Percentiles rank a stretch among this genome's conserved stretches.
phyloP scores from a whole-genome alignment of 345 rosid species.

The Noccaea bulbosa region DNA sequence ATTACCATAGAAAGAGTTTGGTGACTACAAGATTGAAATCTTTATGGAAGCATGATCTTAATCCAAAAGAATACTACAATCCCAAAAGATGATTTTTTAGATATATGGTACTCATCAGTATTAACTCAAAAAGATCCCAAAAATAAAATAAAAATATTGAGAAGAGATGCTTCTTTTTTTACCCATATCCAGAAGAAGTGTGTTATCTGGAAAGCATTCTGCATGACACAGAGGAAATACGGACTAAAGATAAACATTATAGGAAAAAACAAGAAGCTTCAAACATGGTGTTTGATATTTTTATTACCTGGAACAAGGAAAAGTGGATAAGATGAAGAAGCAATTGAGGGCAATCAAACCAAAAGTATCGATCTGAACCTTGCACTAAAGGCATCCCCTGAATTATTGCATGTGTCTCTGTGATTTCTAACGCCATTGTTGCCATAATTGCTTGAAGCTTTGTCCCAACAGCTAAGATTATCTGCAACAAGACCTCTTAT shows the following conservation, averaged over 20 bases:
- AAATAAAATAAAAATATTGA: background rate
- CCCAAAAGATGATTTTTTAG: background rate
- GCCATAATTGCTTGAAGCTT: constrained; percentile 83
- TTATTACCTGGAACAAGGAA: constrained; percentile 77
- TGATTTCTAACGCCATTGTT: constrained; percentile 82
- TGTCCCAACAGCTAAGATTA: constrained; percentile 88
- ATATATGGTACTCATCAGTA: background rate
- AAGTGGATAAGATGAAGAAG: constrained; percentile 91
- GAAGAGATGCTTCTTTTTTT: constrained; percentile 22
- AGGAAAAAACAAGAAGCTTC: background rate
- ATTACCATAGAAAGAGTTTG: constrained; percentile 72
- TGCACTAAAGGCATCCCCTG: constrained; percentile 94
- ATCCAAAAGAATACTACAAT: constrained; percentile 77
- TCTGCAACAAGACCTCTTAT: constrained; percentile 48
- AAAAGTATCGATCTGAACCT: constrained; percentile 84
- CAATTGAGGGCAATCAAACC: constrained; percentile 81
- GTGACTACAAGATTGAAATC: constrained; percentile 53
- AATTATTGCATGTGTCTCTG: constrained; percentile 79
- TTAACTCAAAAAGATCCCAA: background rate
- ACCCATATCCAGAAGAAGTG: constrained; percentile 97
- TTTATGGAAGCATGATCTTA: constrained; percentile 77
- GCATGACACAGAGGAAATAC: constrained; percentile 35
- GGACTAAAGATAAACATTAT: background rate
- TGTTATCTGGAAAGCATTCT: constrained; percentile 98
- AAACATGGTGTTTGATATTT: background rate